phyloP scores from a whole-genome alignment of 2,329 filamentous ascomycete genomes.

The Cladorrhinum sp. region DNA sequence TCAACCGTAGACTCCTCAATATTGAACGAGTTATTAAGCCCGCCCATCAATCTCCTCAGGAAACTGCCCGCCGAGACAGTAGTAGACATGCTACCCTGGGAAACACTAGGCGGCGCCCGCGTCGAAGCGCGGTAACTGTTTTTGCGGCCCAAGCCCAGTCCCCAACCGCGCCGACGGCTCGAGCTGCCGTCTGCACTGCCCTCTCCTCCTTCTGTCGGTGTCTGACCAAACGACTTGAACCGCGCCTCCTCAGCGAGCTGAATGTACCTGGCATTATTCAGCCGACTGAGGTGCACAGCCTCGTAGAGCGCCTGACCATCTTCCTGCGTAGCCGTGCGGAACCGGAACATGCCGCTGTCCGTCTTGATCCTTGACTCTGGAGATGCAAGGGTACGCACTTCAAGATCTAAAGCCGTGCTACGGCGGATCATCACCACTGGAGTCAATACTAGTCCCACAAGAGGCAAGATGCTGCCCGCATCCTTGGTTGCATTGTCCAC shows the following conservation, averaged over 20 bases:
- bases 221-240: slow-evolving; percentile 69
- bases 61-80: slow-evolving; percentile 70
- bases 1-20: slow-evolving; percentile 75
- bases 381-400: slow-evolving; percentile 83
- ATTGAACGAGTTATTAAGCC: slow-evolving; percentile 72
- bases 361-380: slow-evolving; percentile 65
- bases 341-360: slow-evolving; percentile 76
- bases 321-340: slow-evolving; percentile 71
- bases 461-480: slow-evolving; percentile 40
- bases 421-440: slow-evolving; percentile 86
- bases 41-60: slow-evolving; percentile 70
- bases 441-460: slow-evolving; percentile 78
- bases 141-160: slow-evolving; percentile 61
- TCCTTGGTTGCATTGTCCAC: slow-evolving; percentile 32
- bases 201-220: slow-evolving; percentile 47
- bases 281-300: slow-evolving; percentile 81
- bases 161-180: slow-evolving; percentile 52
- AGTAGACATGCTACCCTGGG: slow-evolving; percentile 63
- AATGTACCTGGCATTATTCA: slow-evolving; percentile 89
- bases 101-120: slow-evolving; percentile 61
- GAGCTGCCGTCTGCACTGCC: slow-evolving; percentile 41
- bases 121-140: slow-evolving; percentile 64
- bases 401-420: slow-evolving; percentile 89
- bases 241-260: slow-evolving; percentile 63
- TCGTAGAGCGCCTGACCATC: slow-evolving; percentile 82